These are phyloP conservation scores for Euptelea pleiosperma DNA, from an alignment of 164 flowering plant genomes.

Conservation along the genomic window DNA sequence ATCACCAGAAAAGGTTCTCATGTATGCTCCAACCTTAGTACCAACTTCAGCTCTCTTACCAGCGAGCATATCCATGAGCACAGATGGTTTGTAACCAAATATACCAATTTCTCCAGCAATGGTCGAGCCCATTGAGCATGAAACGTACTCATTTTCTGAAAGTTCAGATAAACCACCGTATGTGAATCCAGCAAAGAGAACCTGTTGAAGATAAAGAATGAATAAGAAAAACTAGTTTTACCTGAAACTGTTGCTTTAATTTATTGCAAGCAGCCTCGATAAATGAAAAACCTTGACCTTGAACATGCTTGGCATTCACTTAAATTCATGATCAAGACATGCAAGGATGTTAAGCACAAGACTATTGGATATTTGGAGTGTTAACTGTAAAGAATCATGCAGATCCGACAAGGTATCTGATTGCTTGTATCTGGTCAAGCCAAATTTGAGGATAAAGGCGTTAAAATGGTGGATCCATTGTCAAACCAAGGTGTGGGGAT, in stretches of 20 bases:
- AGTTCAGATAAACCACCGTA: slow-evolving; percentile 95
- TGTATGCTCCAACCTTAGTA: slow-evolving; percentile 85
- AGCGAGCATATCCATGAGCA: slow-evolving; percentile 94
- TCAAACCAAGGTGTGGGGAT: not conserved
- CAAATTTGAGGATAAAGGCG: not conserved
- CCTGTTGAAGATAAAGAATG: slow-evolving; percentile 41
- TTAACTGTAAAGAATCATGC: slow-evolving; percentile 6
- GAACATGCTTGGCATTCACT: not conserved
- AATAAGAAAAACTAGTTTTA: slow-evolving; percentile 1
- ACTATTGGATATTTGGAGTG: not conserved
- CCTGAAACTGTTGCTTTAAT: not conserved
- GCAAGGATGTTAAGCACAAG: slow-evolving; percentile 1
- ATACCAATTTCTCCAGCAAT: slow-evolving; percentile 98
- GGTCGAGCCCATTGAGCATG: slow-evolving; percentile 88
- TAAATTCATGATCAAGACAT: not conserved
- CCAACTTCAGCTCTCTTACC: slow-evolving; percentile 97
- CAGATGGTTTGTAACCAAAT: slow-evolving; percentile 87
- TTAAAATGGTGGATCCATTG: not conserved
- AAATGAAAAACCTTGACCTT: not conserved
- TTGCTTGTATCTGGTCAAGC: not conserved
- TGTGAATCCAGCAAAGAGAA: slow-evolving; percentile 82
- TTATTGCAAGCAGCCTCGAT: not conserved
- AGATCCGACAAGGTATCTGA: slow-evolving; percentile 1
- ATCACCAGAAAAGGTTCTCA: slow-evolving; percentile 89
- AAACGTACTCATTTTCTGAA: slow-evolving; percentile 64